A percentile compares a stretch with the other conserved stretches of the same genome.
phyloP scores from a whole-genome alignment of 179 eudicot genomes.

The Camellia oleifera region DNA sequence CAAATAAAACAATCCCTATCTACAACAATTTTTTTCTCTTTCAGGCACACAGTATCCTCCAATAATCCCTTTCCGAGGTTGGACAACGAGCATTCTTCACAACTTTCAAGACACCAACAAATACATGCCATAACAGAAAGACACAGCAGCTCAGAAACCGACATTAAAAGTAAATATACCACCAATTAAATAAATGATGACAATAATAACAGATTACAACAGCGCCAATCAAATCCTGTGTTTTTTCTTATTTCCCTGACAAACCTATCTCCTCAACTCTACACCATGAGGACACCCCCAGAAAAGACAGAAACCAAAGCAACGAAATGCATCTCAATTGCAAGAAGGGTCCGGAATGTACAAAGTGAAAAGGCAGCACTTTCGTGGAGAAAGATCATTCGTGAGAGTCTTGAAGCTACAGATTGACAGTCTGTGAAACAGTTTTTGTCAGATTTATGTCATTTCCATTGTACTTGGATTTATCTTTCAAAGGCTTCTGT shows the following conservation, averaged over 20 bases:
- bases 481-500: conserved; percentile 45
- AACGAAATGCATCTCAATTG: conserved; percentile 2
- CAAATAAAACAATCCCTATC: neutral
- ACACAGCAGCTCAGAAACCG: neutral
- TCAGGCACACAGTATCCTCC: neutral
- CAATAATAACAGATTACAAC: neutral
- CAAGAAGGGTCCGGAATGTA: conserved; percentile 13
- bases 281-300: neutral
- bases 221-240: neutral
- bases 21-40: neutral
- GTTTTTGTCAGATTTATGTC: conserved; percentile 20
- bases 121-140: neutral
- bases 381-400: conserved; percentile 4
- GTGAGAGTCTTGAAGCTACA: neutral
- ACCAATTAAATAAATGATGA: neutral
- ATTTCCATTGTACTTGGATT: conserved; percentile 27
- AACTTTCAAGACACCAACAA: neutral
- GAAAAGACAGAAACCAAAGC: neutral
- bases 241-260: neutral
- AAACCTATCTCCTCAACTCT: neutral
- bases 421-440: conserved; percentile 20
- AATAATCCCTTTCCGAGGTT: neutral
- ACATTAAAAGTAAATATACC: neutral
- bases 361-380: conserved; percentile 13
- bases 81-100: neutral